phyloP scores from a whole-genome alignment of 257 asterid genomes.

The Nyctanthes arbortristis region DNA sequence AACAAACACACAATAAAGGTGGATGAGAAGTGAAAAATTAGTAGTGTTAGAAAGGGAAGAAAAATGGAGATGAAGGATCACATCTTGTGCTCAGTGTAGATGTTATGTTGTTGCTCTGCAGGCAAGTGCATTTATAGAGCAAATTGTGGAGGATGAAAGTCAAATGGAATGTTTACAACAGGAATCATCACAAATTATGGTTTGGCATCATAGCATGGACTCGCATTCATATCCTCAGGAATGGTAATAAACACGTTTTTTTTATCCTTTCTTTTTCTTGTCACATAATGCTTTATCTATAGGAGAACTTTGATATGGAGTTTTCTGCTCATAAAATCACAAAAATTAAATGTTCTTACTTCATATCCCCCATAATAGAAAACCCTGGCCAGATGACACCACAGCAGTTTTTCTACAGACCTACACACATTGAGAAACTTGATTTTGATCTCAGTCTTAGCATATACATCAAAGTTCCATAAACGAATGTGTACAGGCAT shows the following conservation, averaged over 20 bases:
- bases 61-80: neutral
- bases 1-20: too few species aligned
- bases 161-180: conserved; percentile 77
- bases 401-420: too few species aligned
- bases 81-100: neutral
- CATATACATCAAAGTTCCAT: neutral
- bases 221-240: conserved; percentile 28
- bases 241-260: conserved; percentile 30
- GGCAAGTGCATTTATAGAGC: conserved; percentile 72
- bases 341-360: too few species aligned
- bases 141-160: conserved; percentile 80
- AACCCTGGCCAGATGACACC: too few species aligned
- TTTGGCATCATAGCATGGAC: conserved; percentile 55
- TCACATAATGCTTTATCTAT: conserved; percentile 14
- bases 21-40: neutral
- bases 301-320: neutral
- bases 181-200: conserved; percentile 37
- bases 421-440: too few species aligned
- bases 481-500: neutral
- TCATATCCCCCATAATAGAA: too few species aligned
- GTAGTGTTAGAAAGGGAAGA: neutral
- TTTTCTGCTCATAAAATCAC: too few species aligned
- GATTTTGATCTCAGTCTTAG: too few species aligned
- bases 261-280: conserved; percentile 30
- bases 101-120: conserved; percentile 31